Conservation (phyloP, 73 alveolate genomes). For the Blepharisma stoltei region DNA sequence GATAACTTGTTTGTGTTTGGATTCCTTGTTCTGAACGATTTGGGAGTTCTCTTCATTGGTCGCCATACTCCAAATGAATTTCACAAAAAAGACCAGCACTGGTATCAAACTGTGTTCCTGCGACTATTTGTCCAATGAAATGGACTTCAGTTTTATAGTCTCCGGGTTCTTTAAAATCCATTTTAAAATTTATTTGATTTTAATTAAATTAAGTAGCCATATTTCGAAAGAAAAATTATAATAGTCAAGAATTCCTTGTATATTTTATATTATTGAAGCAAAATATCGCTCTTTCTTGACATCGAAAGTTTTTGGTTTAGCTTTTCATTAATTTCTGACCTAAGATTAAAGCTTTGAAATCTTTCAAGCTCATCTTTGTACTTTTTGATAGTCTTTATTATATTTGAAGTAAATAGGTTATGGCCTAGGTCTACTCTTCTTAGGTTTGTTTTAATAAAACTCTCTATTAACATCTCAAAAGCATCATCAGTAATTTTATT, state of each 20-base stretch:
- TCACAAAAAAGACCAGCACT: slow-evolving; percentile 86
- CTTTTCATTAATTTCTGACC: no score
- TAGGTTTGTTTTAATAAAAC: no score
- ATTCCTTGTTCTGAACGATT: slow-evolving; percentile 46
- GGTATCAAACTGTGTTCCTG: slow-evolving; percentile 73
- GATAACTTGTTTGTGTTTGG: slow-evolving; percentile 80
- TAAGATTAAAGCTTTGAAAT: no score
- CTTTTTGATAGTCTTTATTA: no score
- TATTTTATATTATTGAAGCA: no score
- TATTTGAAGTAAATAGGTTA: no score
- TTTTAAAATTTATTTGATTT: neutral
- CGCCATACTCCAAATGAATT: slow-evolving; percentile 73
- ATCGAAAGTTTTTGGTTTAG: no score
- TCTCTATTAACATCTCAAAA: no score
- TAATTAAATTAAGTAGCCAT: neutral
- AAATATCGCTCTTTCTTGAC: no score
- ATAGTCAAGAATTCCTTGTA: slow-evolving; percentile 10
- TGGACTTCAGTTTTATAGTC: slow-evolving; percentile 74
- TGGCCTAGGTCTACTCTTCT: no score
- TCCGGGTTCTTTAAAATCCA: slow-evolving; percentile 29
- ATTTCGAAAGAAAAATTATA: neutral
- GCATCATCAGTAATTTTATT: no score
- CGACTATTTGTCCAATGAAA: slow-evolving; percentile 78
- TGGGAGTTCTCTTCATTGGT: slow-evolving; percentile 66
- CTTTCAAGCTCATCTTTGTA: no score